These are phyloP conservation scores for Protea cynaroides DNA, from an alignment of 164 flowering plant species.

Conservation along the genomic window DNA sequence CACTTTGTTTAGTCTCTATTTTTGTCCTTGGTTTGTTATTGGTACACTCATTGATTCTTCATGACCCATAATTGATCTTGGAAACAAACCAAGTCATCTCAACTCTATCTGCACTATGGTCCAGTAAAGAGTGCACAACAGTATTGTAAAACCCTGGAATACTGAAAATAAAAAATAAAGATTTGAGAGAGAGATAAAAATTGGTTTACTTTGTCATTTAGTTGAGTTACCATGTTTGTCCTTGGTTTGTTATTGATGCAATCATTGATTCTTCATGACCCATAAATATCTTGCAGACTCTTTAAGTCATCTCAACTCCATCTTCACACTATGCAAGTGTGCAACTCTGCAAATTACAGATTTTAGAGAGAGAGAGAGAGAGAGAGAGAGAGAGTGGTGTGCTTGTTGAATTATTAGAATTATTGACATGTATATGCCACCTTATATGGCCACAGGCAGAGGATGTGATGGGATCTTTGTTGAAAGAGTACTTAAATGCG, in stretches of 20 bases:
- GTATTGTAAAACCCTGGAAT: too few relatives aligned
- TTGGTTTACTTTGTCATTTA: slow-evolving; percentile 11
- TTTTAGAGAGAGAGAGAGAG: background rate
- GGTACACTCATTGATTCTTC: too few relatives aligned
- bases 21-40: background rate
- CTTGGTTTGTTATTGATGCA: too few relatives aligned
- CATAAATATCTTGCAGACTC: too few relatives aligned
- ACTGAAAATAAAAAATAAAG: slow-evolving; percentile 42
- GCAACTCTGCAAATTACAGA: too few relatives aligned
- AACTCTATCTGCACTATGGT: background rate
- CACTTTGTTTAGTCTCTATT: background rate
- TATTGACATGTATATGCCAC: too few relatives aligned
- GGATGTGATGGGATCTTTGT: slow-evolving; percentile 76
- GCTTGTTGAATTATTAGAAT: background rate
- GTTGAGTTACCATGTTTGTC: background rate
- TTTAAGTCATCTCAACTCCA: background rate
- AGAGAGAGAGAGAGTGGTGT: background rate
- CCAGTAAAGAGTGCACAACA: background rate
- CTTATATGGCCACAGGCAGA: slow-evolving; percentile 57
- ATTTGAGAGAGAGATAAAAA: slow-evolving; percentile 94
- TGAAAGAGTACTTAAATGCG: slow-evolving; percentile 51
- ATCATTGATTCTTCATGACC: too few relatives aligned
- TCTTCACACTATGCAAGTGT: background rate
- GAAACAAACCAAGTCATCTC: background rate
- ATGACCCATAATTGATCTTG: too few relatives aligned